Base-by-base conservation (phyloP, 371 early-diverging fungal genomes). In the Funneliformis caledonium region DNA sequence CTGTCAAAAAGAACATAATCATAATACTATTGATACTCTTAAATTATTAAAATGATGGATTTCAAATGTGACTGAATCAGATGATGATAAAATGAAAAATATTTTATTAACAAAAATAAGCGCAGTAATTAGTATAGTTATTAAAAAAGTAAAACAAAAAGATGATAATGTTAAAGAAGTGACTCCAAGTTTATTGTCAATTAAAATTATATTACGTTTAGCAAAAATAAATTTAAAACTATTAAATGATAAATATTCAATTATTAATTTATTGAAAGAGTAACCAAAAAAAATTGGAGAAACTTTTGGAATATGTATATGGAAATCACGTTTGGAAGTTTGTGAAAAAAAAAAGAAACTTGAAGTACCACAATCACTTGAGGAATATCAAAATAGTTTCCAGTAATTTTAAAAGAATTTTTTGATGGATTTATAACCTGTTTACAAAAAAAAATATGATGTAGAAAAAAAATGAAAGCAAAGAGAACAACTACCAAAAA, bases 341-440 rank as follows among this genome's bases (percentile, higher is more conserved):
- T 6, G n/a, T 62, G 45, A 76, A 64, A 76, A 76, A 42, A 76
- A 72, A n/a, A 26, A 60, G 8, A 33, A n/a, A 19, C 73, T 75
- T 31, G 42, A 75, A 59, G 37, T 26, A 4, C 48, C 77, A 61
- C 8, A 50, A 22, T 45, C 10, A 47, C 31, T 76, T 6, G 12
- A 64, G 11, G 3, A 64, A 0, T 76, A 76, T 76, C 16, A 50
- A 8, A n/a, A 42, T 14, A 26, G 26, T 14, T 76, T 76, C n/a
- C 37, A 56, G 7, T 3, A 5, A 19, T 16, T 37, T 22, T 59
- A 12, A 4, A 10, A 12, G 14, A 43, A 0, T 65, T 76, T 65
- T 48, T 76, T 19, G 11, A 76, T 65, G 19, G n/a, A 19, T 33
- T 76, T 26, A 43, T 76, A 22, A 76, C 31, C 31, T 7, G 9